Base-by-base conservation (phyloP, 108 stramenopile genomes). In the Epithemia pelagica region DNA sequence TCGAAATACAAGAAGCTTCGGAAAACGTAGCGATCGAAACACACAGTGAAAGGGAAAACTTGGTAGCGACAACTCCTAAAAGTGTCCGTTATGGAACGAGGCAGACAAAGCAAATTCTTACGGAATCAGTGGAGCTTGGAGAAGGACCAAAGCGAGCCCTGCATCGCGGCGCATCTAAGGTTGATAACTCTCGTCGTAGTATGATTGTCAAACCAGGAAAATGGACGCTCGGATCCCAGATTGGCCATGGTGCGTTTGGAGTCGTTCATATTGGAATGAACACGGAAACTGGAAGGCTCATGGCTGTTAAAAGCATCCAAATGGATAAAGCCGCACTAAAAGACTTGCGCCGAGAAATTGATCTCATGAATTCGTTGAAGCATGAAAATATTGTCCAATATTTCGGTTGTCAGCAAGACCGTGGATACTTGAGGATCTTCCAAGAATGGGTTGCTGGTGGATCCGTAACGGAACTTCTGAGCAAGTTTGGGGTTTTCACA, bases 371-470 rank as follows among this genome's bases (percentile, higher is more conserved):
- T 68, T 80, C 84, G 26, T 66, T 98, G 28, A 69, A 79, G 24
- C 97, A 98, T 75, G 76, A 74, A 18, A 96, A 98, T 63, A 97
- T 98, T 75, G 97, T 98, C 24, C 71, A 82, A 31, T 98, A 98
- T 71, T 74, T 92, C 0, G 97, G 97, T 20, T 92, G 95, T 5
- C 86, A 94, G 65, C 82, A 94, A 57, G 82, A 95, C 68, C 77
- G 77, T 27, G 71, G 73, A 7, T 64, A 81, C 33, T 78, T 98
- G 8, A 86, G 90, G 73, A 96, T 98, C 29, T 98, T 98, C 68
- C 97, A 98, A 78, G 96, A 98, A 75, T 98, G 97, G 97, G 96
- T 88, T 8, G 87, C 97, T n/a, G 95, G 95, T 32, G 96, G 96
- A 3, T 86, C 84, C 23, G 78, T 98, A 28, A 75, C 88, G 24